Evolutionary conservation across 2,329 filamentous ascomycete genomes (phyloP).

Genomic region (Fusarium foetens): DNA sequence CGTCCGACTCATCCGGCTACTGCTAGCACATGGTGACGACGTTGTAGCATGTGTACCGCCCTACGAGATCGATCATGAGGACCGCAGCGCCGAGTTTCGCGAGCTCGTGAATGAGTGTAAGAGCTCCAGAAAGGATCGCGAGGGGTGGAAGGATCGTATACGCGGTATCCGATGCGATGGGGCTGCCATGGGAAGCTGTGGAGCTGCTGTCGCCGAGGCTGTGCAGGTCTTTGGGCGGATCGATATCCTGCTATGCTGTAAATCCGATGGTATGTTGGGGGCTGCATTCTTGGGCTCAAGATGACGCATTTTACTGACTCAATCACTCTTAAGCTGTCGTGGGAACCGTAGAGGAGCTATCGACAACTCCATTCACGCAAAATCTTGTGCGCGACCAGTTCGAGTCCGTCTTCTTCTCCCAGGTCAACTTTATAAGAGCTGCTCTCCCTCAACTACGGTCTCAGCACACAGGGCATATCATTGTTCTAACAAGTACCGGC

Average conservation of each 20-base stretch:
- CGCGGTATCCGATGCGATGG: conserved; percentile 72
- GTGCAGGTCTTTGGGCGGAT: conserved; percentile 85
- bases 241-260: conserved; percentile 91
- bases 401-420: conserved; percentile 93
- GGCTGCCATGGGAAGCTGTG: conserved; percentile 74
- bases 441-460: conserved; percentile 81
- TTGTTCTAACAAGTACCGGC: conserved; percentile 88
- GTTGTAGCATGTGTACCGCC: conserved; percentile 86
- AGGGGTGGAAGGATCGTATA: conserved; percentile 85
- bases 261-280: conserved; percentile 74
- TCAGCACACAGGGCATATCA: conserved; percentile 87
- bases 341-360: conserved; percentile 90
- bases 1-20: conserved; percentile 81
- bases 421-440: conserved; percentile 95
- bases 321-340: conserved; percentile 72
- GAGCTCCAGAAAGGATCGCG: conserved; percentile 69
- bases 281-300: neutral
- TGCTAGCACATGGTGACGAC: conserved; percentile 91
- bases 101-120: conserved; percentile 78
- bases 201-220: conserved; percentile 87
- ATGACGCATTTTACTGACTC: conserved; percentile 23
- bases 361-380: conserved; percentile 75
- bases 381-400: conserved; percentile 91
- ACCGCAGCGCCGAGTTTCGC: conserved; percentile 81
- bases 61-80: conserved; percentile 79